A percentile compares a stretch with the other conserved stretches of the same genome.
Conservation (phyloP, 1,284 basidiomycete genomes). For the Jaminaea rosea region DNA sequence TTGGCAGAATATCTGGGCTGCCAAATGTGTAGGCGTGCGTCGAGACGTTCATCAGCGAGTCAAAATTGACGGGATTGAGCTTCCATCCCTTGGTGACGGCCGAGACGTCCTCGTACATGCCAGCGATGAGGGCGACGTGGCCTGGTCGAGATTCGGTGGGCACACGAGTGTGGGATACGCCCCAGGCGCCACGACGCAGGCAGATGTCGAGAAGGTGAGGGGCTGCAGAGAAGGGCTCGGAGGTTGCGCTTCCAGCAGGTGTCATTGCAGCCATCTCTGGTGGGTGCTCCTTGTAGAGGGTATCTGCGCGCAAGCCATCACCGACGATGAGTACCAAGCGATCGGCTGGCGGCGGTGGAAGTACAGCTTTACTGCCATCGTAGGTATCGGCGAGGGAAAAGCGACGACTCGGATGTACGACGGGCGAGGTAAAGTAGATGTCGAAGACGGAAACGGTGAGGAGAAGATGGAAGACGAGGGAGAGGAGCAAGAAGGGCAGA, state of each 20-base stretch:
- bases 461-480: constrained; percentile 31
- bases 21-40: constrained; percentile 72
- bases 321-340: constrained; percentile 73
- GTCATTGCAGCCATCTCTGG: neutral
- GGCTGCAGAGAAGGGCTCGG: constrained; percentile 51
- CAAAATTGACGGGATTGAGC: constrained; percentile 78
- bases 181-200: constrained; percentile 61
- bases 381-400: constrained; percentile 14
- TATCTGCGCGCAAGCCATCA: constrained; percentile 65
- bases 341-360: constrained; percentile 54
- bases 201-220: constrained; percentile 66
- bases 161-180: constrained; percentile 75
- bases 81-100: constrained; percentile 84
- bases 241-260: neutral
- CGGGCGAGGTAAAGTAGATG: constrained; percentile 67
- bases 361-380: neutral
- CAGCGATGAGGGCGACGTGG: constrained; percentile 76
- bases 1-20: constrained; percentile 79
- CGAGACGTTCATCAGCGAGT: constrained; percentile 80
- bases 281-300: constrained; percentile 56
- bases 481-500: constrained; percentile 54
- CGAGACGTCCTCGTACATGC: constrained; percentile 87
- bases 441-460: constrained; percentile 58
- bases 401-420: constrained; percentile 38
- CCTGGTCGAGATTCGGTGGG: constrained; percentile 82